Percentiles rank a stretch among this genome's conserved stretches.
Conservation (phyloP, 306 rosid species). For the Vicia villosa region DNA sequence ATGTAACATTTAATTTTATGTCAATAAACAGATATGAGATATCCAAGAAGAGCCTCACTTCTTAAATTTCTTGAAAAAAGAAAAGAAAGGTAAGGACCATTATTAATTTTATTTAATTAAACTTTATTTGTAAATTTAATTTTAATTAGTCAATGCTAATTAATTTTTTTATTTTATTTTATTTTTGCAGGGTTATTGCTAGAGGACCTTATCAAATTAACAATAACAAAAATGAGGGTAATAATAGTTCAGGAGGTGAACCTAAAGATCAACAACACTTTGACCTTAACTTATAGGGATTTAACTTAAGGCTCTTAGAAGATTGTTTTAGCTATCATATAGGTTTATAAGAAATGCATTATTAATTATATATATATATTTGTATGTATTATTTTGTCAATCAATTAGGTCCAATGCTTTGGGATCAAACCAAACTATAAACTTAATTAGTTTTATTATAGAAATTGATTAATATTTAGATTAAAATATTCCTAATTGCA, state of each 20-base stretch:
- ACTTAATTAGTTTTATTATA: constrained; percentile 14
- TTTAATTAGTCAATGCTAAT: background rate
- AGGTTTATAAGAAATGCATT: constrained; percentile 2
- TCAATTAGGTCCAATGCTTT: constrained; percentile 30
- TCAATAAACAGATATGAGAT: constrained; percentile 57
- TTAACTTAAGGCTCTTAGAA: constrained; percentile 39
- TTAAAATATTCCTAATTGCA: background rate
- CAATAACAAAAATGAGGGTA: constrained; percentile 41
- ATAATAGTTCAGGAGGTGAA: constrained; percentile 45
- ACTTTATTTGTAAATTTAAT: background rate
- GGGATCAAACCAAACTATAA: constrained; percentile 40
- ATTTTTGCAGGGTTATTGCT: constrained; percentile 58
- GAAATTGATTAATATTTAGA: constrained; percentile 11
- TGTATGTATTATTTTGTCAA: constrained; percentile 33
- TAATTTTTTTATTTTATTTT: background rate
- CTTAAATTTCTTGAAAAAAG: constrained; percentile 89
- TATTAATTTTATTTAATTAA: background rate
- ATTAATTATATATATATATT: constrained; percentile 20
- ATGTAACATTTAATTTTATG: background rate
- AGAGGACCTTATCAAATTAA: constrained; percentile 74
- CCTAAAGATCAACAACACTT: constrained; percentile 51
- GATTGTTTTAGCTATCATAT: constrained; percentile 39
- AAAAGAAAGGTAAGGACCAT: constrained; percentile 68
- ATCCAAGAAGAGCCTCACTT: constrained; percentile 84
- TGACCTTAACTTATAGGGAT: constrained; percentile 61